Conservation (phyloP, 306 rosid species). For the Gillenia trifoliata region DNA sequence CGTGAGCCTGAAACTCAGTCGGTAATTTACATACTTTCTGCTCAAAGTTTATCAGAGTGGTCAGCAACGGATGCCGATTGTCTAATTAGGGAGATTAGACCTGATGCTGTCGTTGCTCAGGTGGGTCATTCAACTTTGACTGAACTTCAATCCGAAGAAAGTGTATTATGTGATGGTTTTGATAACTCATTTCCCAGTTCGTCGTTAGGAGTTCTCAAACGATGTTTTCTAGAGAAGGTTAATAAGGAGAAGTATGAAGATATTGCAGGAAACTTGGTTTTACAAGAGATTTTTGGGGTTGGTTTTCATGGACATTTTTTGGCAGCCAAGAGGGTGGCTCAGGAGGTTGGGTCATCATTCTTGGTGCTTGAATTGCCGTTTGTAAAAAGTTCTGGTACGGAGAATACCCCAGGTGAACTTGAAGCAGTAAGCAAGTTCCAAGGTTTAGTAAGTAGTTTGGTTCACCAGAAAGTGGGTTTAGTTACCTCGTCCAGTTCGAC, state of each 20-base stretch:
- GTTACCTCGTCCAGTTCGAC: conserved; percentile 21
- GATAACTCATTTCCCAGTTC: conserved; percentile 55
- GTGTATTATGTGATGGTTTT: conserved; percentile 17
- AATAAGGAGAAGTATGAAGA: conserved; percentile 57
- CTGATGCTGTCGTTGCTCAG: conserved; percentile 74
- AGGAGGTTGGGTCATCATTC: conserved; percentile 56
- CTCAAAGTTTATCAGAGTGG: conserved; percentile 57
- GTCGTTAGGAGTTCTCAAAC: conserved; percentile 51
- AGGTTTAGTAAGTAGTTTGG: conserved; percentile 48
- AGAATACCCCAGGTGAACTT: conserved; percentile 24
- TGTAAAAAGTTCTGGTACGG: conserved; percentile 21
- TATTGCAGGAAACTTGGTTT: conserved; percentile 51
- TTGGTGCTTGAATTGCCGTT: conserved; percentile 47
- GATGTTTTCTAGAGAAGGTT: conserved; percentile 59
- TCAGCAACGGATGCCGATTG: conserved; percentile 51
- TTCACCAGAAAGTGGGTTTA: conserved; percentile 42
- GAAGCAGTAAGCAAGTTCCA: conserved; percentile 30
- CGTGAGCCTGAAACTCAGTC: conserved; percentile 55
- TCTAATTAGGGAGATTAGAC: conserved; percentile 51
- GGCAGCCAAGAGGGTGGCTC: conserved; percentile 60
- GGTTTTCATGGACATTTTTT: conserved; percentile 59
- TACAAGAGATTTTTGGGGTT: conserved; percentile 67
- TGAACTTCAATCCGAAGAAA: conserved; percentile 31
- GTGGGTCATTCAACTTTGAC: conserved; percentile 29
- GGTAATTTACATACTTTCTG: conserved; percentile 57